Base-by-base conservation (phyloP, 2,329 filamentous ascomycete species). In the Neopestalotiopsis sp. region DNA sequence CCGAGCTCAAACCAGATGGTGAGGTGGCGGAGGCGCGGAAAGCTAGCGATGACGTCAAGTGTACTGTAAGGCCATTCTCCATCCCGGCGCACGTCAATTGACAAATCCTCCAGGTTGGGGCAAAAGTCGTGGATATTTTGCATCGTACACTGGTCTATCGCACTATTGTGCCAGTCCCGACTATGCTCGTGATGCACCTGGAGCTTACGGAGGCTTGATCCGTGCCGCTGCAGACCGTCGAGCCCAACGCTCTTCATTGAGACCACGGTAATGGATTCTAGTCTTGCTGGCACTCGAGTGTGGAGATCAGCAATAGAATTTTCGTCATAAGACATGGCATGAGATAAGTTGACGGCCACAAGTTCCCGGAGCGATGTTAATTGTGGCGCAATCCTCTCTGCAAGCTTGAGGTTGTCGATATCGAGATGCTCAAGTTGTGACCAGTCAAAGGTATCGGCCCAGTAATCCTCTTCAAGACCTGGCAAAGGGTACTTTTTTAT, bases 1-100 rank as follows among this genome's bases (percentile, higher is more conserved):
- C 69, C 69, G 34, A 72, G 67, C 61, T 72, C 67, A 61, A 69
- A 72, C 61, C 56, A 71, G 30, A 71, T 34, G 17, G 24, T 67
- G 7, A 71, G 68, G 12, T 3, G n/a, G 6, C 68, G 66, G 4
- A 72, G 69, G n/a, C 45, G 65, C 5, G 42, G 45, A 30, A 72
- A 70, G 32, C 32, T 53, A 17, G 66, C 66, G 10, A 69, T 53
- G 38, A 63, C 65, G 20, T 68, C 66, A 1, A 72, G 40, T 5
- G 61, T 56, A 13, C 65, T 59, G n/a, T 66, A 68, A 13, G 71
- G 71, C 68, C 68, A 72, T 7, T 59, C 49, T 6, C 38, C 57
- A 24, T 67, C 42, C 6, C 68, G 66, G 24, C 59, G 24, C 5
- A 72, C 28, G 30, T 69, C 66, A 24, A 71, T n/a, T 5, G 9